phyloP scores from a whole-genome alignment of 768 basidiomycete genomes.

The Leccinellum luteum region DNA sequence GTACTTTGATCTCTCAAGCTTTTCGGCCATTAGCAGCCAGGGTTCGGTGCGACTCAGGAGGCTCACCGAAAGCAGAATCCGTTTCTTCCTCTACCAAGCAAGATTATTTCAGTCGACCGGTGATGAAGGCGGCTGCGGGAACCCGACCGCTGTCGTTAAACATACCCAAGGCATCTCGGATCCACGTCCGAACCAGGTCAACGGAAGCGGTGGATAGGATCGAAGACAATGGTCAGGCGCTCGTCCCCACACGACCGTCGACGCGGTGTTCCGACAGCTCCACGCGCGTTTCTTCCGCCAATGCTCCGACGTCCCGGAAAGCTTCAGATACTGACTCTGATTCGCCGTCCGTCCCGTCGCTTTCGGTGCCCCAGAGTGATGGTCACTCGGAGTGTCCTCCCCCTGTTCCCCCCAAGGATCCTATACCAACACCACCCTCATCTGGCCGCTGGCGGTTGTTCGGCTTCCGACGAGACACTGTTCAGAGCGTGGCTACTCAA shows the following conservation, averaged over 20 bases:
- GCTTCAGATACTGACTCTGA: slow-evolving; percentile 7
- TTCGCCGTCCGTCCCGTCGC: slow-evolving; percentile 13
- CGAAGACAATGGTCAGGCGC: neutral
- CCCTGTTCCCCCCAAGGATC: slow-evolving; percentile 30
- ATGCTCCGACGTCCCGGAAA: slow-evolving; percentile 5
- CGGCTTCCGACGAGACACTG: slow-evolving; percentile 43
- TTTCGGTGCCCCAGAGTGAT: slow-evolving; percentile 11
- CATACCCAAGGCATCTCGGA: slow-evolving; percentile 20
- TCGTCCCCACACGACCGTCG: slow-evolving; percentile 6
- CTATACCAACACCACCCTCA: slow-evolving; percentile 20
- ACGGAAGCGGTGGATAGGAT: slow-evolving; percentile 25
- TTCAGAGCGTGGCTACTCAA: slow-evolving; percentile 28
- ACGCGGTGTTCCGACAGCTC: slow-evolving; percentile 14
- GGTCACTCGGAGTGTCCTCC: slow-evolving; percentile 23
- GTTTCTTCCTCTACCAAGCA: slow-evolving; percentile 14
- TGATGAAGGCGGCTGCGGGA: slow-evolving; percentile 9
- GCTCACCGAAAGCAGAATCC: slow-evolving; percentile 30
- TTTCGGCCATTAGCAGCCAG: slow-evolving; percentile 46
- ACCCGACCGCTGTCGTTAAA: slow-evolving; percentile 20
- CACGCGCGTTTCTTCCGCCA: slow-evolving; percentile 15
- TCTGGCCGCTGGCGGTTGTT: slow-evolving; percentile 50
- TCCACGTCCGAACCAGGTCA: slow-evolving; percentile 23
- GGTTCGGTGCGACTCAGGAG: slow-evolving; percentile 36
- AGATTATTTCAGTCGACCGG: slow-evolving; percentile 21
- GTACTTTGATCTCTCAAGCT: slow-evolving; percentile 53